Percentiles rank a stretch among this genome's conserved stretches.
phyloP scores from a whole-genome alignment of 2,329 filamentous ascomycete genomes.

The Drechslerella stenobrocha region DNA sequence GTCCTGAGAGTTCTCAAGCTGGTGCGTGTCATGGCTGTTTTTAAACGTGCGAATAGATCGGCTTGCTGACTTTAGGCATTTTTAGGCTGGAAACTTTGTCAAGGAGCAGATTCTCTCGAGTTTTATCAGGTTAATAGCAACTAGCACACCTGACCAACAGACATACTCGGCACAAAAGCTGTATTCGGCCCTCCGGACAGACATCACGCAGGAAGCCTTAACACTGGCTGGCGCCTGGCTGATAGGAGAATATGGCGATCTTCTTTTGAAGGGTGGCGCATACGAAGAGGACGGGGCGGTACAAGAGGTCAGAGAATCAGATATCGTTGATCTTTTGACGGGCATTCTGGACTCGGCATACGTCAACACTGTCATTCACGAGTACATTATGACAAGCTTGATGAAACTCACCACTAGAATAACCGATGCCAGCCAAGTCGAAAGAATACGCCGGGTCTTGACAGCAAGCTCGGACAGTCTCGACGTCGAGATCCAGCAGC shows the following conservation, averaged over 20 bases:
- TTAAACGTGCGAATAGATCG: conserved; percentile 7
- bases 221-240: conserved; percentile 95
- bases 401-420: conserved; percentile 94
- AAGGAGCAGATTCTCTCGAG: conserved; percentile 98
- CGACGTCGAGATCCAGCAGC: conserved; percentile 93
- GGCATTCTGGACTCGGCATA: conserved; percentile 94
- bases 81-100: conserved; percentile 81
- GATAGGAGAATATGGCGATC: conserved; percentile 94
- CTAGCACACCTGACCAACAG: conserved; percentile 81
- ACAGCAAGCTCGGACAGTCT: conserved; percentile 79
- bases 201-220: conserved; percentile 95
- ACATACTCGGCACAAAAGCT: conserved; percentile 96
- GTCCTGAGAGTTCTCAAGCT: conserved; percentile 92
- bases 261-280: conserved; percentile 81
- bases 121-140: conserved; percentile 92
- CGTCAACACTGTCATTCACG: conserved; percentile 82
- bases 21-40: conserved; percentile 27
- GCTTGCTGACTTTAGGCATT: conserved; percentile 28
- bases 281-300: conserved; percentile 86
- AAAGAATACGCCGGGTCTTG: conserved; percentile 78
- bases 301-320: conserved; percentile 71
- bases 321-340: conserved; percentile 89
- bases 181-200: conserved; percentile 85
- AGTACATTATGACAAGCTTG: conserved; percentile 92
- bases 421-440: conserved; percentile 79